Conservation (phyloP, 1,139 yeast species). For the Candida sanyaensis region DNA sequence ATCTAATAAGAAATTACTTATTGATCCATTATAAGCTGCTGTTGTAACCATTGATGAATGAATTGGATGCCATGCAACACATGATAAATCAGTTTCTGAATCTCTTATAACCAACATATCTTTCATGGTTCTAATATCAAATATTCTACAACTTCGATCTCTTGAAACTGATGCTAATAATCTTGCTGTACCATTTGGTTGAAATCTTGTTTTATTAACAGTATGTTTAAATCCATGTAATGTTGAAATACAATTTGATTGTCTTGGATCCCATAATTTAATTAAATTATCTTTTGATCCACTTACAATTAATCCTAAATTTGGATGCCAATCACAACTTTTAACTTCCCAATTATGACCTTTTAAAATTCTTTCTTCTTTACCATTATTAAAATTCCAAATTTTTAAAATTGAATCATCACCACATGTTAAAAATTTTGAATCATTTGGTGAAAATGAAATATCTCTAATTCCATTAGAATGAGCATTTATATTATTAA, state of each 20-base stretch:
- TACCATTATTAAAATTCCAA: slow-evolving; percentile 92
- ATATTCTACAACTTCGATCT: slow-evolving; percentile 84
- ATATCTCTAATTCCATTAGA: slow-evolving; percentile 81
- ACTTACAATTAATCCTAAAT: slow-evolving; percentile 76
- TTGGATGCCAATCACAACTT: slow-evolving; percentile 96
- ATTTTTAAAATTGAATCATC: slow-evolving; percentile 89
- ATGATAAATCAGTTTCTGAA: slow-evolving; percentile 81
- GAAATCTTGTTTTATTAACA: slow-evolving; percentile 80
- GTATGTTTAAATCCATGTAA: slow-evolving; percentile 94
- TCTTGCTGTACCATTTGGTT: slow-evolving; percentile 66
- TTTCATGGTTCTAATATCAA: slow-evolving; percentile 83
- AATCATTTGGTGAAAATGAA: slow-evolving; percentile 86
- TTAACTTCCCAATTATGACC: slow-evolving; percentile 99
- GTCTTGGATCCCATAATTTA: slow-evolving; percentile 95
- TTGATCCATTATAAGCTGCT: slow-evolving; percentile 88
- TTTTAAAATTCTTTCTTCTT: slow-evolving; percentile 74
- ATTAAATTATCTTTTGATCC: slow-evolving; percentile 94
- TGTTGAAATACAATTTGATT: slow-evolving; percentile 71
- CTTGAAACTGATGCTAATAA: slow-evolving; percentile 84
- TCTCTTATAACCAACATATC: slow-evolving; percentile 74
- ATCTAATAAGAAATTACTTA: slow-evolving; percentile 74
- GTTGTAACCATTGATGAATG: slow-evolving; percentile 80
- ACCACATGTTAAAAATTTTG: slow-evolving; percentile 87
- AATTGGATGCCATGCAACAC: slow-evolving; percentile 91
- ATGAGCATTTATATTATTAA: slow-evolving; percentile 82